Conservation (phyloP, 129 eudicot genomes). For the Chrysanthemum makinoi region DNA sequence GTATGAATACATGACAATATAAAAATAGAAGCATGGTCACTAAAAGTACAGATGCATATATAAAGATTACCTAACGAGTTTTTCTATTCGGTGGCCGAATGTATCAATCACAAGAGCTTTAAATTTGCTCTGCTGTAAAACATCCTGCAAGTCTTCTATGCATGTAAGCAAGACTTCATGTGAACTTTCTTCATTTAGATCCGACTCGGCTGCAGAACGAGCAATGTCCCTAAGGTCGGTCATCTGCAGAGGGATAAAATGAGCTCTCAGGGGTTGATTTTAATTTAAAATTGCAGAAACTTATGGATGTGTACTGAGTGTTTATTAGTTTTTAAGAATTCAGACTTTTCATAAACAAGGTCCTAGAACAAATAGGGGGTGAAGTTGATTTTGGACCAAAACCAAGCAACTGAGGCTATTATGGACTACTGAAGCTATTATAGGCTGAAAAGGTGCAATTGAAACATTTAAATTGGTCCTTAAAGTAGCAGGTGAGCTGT, state of each 20-base stretch:
- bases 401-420: too few relatives aligned
- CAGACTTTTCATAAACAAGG: neutral
- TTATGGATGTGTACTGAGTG: neutral
- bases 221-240: constrained; percentile 73
- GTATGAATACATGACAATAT: constrained; percentile 29
- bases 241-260: constrained; percentile 49
- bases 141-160: constrained; percentile 70
- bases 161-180: constrained; percentile 65
- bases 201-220: constrained; percentile 55
- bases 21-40: constrained; percentile 9
- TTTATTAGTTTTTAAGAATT: neutral
- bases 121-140: constrained; percentile 53
- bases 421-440: too few relatives aligned
- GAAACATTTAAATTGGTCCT: neutral
- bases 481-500: neutral
- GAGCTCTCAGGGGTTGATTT: constrained; percentile 3
- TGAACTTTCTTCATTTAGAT: constrained; percentile 63
- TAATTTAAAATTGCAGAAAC: too few relatives aligned
- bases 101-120: constrained; percentile 83
- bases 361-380: too few relatives aligned
- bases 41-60: neutral
- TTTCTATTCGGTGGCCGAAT: constrained; percentile 77
- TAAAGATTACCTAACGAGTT: constrained; percentile 58
- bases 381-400: too few relatives aligned
- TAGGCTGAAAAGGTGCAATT: too few relatives aligned